Evolutionary conservation across 2,329 filamentous ascomycete genomes (phyloP).

Genomic region (Diplodia seriata): DNA sequence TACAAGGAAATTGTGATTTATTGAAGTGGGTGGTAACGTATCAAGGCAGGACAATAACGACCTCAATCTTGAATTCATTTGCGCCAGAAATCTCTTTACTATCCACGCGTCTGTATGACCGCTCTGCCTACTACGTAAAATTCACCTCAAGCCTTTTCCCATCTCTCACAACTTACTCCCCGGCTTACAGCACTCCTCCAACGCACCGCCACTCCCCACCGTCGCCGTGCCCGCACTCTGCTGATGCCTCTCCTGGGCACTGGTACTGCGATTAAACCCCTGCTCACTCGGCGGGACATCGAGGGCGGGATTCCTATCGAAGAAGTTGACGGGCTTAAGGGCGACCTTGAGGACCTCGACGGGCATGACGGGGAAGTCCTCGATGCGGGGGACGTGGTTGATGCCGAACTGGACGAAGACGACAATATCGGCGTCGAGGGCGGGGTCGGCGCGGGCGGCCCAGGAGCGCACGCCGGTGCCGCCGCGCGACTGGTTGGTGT

Average conservation of each 20-base stretch:
- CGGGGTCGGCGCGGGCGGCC: conserved; percentile 60
- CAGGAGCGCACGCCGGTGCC: conserved; percentile 56
- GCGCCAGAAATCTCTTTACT: too few relatives aligned
- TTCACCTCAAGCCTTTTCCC: too few relatives aligned
- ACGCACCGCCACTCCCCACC: conserved; percentile 13
- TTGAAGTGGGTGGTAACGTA: background rate
- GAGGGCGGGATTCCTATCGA: conserved; percentile 63
- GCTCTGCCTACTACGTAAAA: too few relatives aligned
- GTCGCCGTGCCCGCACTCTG: conserved; percentile 37
- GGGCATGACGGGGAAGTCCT: conserved; percentile 67
- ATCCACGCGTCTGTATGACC: too few relatives aligned
- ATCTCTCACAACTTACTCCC: conserved; percentile 24
- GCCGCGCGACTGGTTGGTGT: conserved; percentile 66
- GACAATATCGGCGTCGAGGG: conserved; percentile 64
- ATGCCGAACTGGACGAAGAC: conserved; percentile 65
- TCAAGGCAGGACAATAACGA: too few relatives aligned
- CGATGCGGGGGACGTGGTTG: conserved; percentile 62
- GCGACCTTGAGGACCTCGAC: conserved; percentile 64
- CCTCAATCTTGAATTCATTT: background rate
- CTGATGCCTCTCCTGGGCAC: conserved; percentile 42
- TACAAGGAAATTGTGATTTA: background rate
- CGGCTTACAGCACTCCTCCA: conserved; percentile 26
- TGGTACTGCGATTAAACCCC: conserved; percentile 53
- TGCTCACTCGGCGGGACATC: conserved; percentile 64
- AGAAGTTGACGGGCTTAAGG: conserved; percentile 66